Evolutionary conservation across 768 basidiomycete species (phyloP), one percentile per base, ranked within the genome.

Genomic region (Tephrocybe sp.): DNA sequence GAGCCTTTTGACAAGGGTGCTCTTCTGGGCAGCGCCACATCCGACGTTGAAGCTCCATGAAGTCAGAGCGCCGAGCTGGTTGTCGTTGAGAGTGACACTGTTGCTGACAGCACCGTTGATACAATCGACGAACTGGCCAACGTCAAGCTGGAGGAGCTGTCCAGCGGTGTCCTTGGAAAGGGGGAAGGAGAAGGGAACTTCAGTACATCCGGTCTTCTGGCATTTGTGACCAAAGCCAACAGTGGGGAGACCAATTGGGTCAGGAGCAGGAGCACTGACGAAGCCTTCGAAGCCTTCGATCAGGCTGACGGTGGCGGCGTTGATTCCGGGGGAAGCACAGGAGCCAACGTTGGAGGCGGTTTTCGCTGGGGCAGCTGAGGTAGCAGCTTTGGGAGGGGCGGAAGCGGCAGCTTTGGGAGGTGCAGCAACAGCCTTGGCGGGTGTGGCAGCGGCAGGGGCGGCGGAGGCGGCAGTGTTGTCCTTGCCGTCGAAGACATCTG

Each of bases 161-260:
- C 58, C 34, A 2, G 66, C 66, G 33, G 62, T 65, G 57, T 23
- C 23, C 44, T 64, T 59, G 0, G 62, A 54, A 17, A 67, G 52
- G 3, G 66, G 66, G 63, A 67, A 67, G 39, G 50, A 47, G 48
- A 58, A 59, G 15, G 60, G 53, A 18, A 57, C 62, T 7, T 57
- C 58, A 18, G 59, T 50, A 38, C 66, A 67, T 20, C 54, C 40
- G 40, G 54, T 56, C 30, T 51, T 54, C 9, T 59, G 55, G 57
- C 66, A 67, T 15, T 61, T 60, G 51, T 67, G 66, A 1, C 64
- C 64, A 42, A 64, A 67, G n/a, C 66, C 66, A 34, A 65, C 66
- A 45, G 64, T 67, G 39, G 66, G 59, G 20, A 67, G 62, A 18
- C 64, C 66, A 46, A 65, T 65, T 17, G 66, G 66, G 56, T 67